These are phyloP conservation scores for Hemileia vastatrix DNA, from an alignment of 1,284 basidiomycete genomes.

Conservation along the genomic window DNA sequence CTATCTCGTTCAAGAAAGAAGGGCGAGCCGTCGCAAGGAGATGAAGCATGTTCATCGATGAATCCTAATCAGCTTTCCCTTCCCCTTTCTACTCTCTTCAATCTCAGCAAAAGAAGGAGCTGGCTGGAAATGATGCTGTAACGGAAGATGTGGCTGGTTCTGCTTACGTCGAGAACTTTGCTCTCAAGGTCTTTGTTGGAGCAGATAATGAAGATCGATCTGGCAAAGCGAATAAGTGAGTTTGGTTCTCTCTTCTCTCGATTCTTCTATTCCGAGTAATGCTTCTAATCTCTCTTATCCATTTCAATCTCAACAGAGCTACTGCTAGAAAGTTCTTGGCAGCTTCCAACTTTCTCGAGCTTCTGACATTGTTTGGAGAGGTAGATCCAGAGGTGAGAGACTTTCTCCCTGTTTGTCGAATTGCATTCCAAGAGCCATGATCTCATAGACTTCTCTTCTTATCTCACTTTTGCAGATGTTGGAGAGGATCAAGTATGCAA, in stretches of 20 bases:
- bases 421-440: constrained; percentile 10
- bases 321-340: constrained; percentile 82
- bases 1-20: background rate
- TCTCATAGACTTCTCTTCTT: constrained; percentile 26
- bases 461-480: constrained; percentile 51
- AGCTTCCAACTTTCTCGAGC: constrained; percentile 73
- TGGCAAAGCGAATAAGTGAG: constrained; percentile 63
- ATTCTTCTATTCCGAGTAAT: background rate
- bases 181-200: constrained; percentile 68
- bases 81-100: constrained; percentile 3
- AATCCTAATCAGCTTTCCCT: constrained; percentile 8
- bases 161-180: constrained; percentile 90
- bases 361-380: constrained; percentile 56
- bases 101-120: constrained; percentile 60
- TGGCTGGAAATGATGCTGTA: constrained; percentile 68
- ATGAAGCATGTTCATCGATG: background rate
- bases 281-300: background rate
- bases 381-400: constrained; percentile 39
- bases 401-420: background rate
- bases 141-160: constrained; percentile 69
- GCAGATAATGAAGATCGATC: constrained; percentile 86
- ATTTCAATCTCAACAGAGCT: constrained; percentile 48
- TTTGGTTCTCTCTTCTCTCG: constrained; percentile 16
- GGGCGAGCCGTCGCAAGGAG: background rate
- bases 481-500: constrained; percentile 74